Base-by-base conservation (phyloP, 1,284 basidiomycete genomes). In the Cryptococcus wingfieldii region DNA sequence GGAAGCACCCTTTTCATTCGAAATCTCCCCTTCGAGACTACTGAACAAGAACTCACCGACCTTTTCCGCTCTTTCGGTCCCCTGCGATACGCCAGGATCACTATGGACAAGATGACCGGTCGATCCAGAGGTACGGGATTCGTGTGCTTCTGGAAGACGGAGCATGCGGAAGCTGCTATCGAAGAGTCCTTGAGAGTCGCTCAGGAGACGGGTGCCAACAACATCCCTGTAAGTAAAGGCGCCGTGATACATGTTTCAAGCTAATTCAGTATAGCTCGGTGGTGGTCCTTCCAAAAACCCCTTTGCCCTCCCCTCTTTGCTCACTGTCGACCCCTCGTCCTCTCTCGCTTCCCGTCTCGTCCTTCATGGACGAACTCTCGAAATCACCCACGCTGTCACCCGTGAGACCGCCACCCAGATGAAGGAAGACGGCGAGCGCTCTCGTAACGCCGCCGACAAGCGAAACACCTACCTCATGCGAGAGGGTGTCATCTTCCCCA, bases 81-180 rank as follows among this genome's bases (percentile, higher is more conserved):
- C 3, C 79, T 99, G 19, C 87, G 93, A 25, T 99, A 98, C 74
- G 94, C 90, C 3, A 85, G 90, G 34, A 90, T 98, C 55, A 89
- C 94, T 0, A 82, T 95, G 77, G 96, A 98, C 69, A 82, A 80
- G 16, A 83, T 82, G 1, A 91, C 88, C 1, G 89, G 87, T 18
- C 86, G 92, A 48, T 91, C 93, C 34, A 83, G 91, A 47, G 96
- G 96, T 9, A 97, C 93, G 0, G 96, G 92, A 0, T 99, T 99
- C 72, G 92, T 89, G 0, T 98, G 93, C 75, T 98, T 96, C 79
- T 98, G 95, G 95, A 92, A 95, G 61, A 84, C 83, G 60, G 88
- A 86, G 58, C 88, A 95, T 61, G 95, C 94, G 4, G 88, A 95
- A 66, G 85, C 86, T 56, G 90, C 86, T 4, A 82, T 98, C 37